Evolutionary conservation across 2,329 filamentous ascomycete genomes (phyloP).

Genomic region (Colletotrichum sidae): DNA sequence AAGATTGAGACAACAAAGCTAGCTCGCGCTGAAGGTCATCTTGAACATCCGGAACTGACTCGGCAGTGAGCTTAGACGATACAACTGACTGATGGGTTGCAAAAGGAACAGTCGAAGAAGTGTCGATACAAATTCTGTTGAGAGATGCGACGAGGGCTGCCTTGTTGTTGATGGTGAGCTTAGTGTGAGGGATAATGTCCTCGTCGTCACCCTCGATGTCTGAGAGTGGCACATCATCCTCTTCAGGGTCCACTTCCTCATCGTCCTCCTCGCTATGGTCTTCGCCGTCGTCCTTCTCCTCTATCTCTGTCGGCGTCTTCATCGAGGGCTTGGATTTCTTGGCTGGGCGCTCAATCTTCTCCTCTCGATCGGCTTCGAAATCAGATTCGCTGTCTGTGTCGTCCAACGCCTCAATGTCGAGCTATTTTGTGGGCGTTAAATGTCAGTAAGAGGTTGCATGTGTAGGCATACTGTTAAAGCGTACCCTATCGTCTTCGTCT

Average conservation of each 20-base stretch:
- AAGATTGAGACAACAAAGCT: constrained; percentile 90
- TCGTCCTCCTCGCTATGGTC: constrained; percentile 62
- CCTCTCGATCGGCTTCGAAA: constrained; percentile 81
- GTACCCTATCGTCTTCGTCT: constrained; percentile 40
- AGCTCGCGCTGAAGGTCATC: constrained; percentile 94
- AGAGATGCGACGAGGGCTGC: constrained; percentile 84
- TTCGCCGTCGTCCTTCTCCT: constrained; percentile 60
- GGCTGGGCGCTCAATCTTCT: constrained; percentile 69
- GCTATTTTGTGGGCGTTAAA: constrained; percentile 43
- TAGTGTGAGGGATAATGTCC: constrained; percentile 89
- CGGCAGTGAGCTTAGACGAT: constrained; percentile 71
- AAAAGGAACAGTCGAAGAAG: constrained; percentile 77
- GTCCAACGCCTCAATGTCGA: constrained; percentile 68
- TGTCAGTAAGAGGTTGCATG: constrained; percentile 25
- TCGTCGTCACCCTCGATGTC: constrained; percentile 84
- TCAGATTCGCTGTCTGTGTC: constrained; percentile 73
- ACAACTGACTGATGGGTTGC: constrained; percentile 84
- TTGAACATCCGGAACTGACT: constrained; percentile 82
- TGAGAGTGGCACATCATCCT: constrained; percentile 89
- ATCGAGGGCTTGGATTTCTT: constrained; percentile 57
- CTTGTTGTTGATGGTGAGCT: constrained; percentile 97
- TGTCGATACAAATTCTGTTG: constrained; percentile 81
- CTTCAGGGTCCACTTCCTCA: constrained; percentile 77
- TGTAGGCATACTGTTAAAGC: constrained; percentile 8
- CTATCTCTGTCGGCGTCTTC: constrained; percentile 45